A percentile compares a stretch with the other conserved stretches of the same genome.
Conservation (phyloP, 352 stramenopile genomes). For the Phytopythium delawarense region DNA sequence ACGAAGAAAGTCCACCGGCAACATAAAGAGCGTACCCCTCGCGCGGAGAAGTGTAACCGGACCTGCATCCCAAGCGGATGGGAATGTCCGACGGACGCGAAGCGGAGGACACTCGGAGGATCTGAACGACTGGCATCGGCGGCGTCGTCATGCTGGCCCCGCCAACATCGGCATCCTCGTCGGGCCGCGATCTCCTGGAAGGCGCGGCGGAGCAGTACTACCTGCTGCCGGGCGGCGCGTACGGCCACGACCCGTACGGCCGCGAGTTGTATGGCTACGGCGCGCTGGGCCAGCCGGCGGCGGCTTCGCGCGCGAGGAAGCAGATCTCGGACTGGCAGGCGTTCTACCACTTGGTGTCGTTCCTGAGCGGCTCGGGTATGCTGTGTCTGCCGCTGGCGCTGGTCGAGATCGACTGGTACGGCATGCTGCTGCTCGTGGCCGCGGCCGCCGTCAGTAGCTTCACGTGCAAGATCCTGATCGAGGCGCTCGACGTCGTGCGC, state of each 20-base stretch:
- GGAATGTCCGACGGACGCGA: too few species aligned
- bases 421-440: slow-evolving; percentile 49
- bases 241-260: slow-evolving; percentile 1
- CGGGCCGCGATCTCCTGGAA: background rate
- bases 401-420: slow-evolving; percentile 79
- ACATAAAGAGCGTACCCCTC: too few species aligned
- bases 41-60: too few species aligned
- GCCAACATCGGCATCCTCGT: too few species aligned
- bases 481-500: slow-evolving; percentile 63
- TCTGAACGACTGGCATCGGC: too few species aligned
- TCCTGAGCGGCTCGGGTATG: slow-evolving; percentile 71
- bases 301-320: background rate
- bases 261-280: slow-evolving; percentile 2
- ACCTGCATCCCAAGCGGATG: too few species aligned
- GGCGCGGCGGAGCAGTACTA: background rate
- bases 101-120: too few species aligned
- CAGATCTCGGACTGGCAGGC: slow-evolving; percentile 59
- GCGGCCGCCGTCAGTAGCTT: slow-evolving; percentile 51
- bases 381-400: slow-evolving; percentile 67
- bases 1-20: too few species aligned
- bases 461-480: slow-evolving; percentile 61
- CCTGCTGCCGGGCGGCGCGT: background rate
- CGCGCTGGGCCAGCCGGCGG: too few species aligned
- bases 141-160: too few species aligned
- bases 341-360: slow-evolving; percentile 68